A percentile compares a stretch with the other conserved stretches of the same genome.
Conservation (phyloP, 2,329 filamentous ascomycete species). For the Lasiodiplodia sp. region DNA sequence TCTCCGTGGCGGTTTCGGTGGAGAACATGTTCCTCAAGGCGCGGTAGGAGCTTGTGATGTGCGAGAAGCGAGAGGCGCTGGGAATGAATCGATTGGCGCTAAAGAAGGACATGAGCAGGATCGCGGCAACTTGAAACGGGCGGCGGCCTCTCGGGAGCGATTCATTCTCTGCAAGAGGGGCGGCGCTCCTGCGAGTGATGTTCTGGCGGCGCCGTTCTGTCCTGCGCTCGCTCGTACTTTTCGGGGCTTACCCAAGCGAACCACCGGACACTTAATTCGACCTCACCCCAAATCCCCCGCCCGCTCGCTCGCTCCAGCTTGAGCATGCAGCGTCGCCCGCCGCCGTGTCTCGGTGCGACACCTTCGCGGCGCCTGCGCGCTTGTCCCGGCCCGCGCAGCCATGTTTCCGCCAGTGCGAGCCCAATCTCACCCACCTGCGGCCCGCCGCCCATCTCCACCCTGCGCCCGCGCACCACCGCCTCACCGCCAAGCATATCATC, state of each 20-base stretch:
- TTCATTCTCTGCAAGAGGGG: slow-evolving; percentile 30
- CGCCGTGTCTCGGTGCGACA: neutral
- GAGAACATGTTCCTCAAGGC: slow-evolving; percentile 32
- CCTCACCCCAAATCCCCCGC: slow-evolving; percentile 24
- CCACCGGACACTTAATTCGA: slow-evolving; percentile 29
- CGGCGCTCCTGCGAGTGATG: slow-evolving; percentile 29
- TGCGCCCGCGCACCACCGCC: slow-evolving; percentile 2
- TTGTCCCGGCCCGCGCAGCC: neutral
- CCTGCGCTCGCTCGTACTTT: slow-evolving; percentile 30
- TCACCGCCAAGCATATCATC: slow-evolving; percentile 6
- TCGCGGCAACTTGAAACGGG: slow-evolving; percentile 26
- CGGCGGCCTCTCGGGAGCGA: slow-evolving; percentile 19
- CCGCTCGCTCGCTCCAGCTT: neutral
- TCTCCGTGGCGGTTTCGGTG: slow-evolving; percentile 30
- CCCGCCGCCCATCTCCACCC: neutral
- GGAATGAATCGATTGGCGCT: slow-evolving; percentile 29
- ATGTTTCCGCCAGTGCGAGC: slow-evolving; percentile 9
- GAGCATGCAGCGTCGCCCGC: neutral
- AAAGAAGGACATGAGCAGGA: slow-evolving; percentile 30
- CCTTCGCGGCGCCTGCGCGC: neutral
- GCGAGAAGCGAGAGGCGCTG: slow-evolving; percentile 28
- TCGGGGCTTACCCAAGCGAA: slow-evolving; percentile 31
- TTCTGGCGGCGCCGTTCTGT: slow-evolving; percentile 28
- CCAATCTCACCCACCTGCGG: slow-evolving; percentile 1
- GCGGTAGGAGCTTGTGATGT: slow-evolving; percentile 30